Evolutionary conservation across 2,329 filamentous ascomycete species (phyloP).

Genomic region (Bimuria novae-zelandiae): DNA sequence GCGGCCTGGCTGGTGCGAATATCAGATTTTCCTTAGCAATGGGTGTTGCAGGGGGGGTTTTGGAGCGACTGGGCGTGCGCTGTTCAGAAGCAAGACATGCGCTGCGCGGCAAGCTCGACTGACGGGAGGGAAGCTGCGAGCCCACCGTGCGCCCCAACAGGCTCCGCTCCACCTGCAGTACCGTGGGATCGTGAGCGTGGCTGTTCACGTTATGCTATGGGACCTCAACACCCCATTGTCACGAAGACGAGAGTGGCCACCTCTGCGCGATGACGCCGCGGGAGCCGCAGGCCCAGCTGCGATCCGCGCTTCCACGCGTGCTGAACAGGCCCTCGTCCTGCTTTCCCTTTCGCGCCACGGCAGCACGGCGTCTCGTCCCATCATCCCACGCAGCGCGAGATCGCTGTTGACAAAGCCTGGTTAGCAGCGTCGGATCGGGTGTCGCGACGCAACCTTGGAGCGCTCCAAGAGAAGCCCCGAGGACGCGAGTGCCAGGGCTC

Average conservation of each 20-base stretch:
- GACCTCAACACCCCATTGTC: too few species aligned
- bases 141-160: neutral
- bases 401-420: too few species aligned
- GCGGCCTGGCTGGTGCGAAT: conserved; percentile 12
- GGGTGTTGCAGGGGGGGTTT: neutral
- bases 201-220: too few species aligned
- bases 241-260: too few species aligned
- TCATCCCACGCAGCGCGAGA: neutral
- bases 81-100: neutral
- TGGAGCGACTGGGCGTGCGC: neutral
- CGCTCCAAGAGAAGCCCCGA: conserved; percentile 4
- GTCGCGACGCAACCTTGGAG: conserved; percentile 1
- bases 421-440: conserved; percentile 2
- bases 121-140: too few species aligned
- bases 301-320: neutral
- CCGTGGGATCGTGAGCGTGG: too few species aligned
- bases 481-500: neutral
- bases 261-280: neutral
- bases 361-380: neutral
- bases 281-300: neutral
- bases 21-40: neutral
- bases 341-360: neutral
- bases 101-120: neutral
- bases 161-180: too few species aligned
- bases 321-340: neutral